phyloP scores from a whole-genome alignment of 805 yeast genomes.

The Schwanniomyces pseudopolymorphus region DNA sequence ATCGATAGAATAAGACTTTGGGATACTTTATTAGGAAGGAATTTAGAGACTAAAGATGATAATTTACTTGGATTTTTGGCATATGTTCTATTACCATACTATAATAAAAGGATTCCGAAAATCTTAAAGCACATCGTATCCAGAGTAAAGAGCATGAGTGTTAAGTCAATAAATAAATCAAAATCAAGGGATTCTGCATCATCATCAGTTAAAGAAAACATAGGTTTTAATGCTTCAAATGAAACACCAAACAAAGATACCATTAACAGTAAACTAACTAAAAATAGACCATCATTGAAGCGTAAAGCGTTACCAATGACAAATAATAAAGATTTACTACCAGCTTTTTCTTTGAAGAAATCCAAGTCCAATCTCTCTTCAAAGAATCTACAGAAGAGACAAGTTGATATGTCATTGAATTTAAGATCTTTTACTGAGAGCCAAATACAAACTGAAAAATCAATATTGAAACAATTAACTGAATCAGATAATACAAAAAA shows the following conservation, averaged over 20 bases:
- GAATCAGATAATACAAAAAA: constrained; percentile 21
- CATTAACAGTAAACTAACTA: constrained; percentile 3
- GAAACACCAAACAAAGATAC: background rate
- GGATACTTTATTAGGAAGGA: constrained; percentile 46
- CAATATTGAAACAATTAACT: constrained; percentile 4
- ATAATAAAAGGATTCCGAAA: constrained; percentile 46
- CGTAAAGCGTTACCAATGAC: constrained; percentile 10
- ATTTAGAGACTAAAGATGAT: constrained; percentile 30
- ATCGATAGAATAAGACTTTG: constrained; percentile 55
- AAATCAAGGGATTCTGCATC: background rate
- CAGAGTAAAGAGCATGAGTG: constrained; percentile 48
- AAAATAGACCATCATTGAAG: constrained; percentile 12
- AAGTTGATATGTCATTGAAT: constrained; percentile 35
- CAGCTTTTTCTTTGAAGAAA: constrained; percentile 35
- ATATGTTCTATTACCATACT: constrained; percentile 55
- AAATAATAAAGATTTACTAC: constrained; percentile 23
- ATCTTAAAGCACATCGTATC: constrained; percentile 45
- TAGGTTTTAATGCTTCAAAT: background rate
- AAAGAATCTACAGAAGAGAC: constrained; percentile 36
- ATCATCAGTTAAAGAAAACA: background rate
- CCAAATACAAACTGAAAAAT: constrained; percentile 9
- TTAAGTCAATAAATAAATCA: constrained; percentile 21
- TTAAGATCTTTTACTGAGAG: constrained; percentile 6
- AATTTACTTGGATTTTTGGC: constrained; percentile 49
- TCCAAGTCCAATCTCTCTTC: constrained; percentile 42